Conservation (phyloP, 2,329 filamentous ascomycete genomes). For the Aureobasidium musti region DNA sequence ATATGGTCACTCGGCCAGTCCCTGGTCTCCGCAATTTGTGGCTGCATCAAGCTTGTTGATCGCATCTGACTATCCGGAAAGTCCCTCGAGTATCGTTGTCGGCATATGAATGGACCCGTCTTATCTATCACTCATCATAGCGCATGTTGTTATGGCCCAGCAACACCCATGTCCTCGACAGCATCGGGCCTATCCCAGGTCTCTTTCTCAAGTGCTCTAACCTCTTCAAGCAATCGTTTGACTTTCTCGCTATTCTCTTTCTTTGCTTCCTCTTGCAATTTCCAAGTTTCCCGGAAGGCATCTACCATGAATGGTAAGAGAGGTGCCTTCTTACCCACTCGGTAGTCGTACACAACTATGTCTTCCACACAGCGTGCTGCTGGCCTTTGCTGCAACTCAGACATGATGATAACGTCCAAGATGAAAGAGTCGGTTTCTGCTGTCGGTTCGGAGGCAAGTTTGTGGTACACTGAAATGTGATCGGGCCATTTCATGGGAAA, state of each 20-base stretch:
- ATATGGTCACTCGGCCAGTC: neutral
- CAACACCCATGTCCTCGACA: slow-evolving; percentile 53
- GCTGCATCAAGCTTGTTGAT: slow-evolving; percentile 8
- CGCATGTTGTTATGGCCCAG: slow-evolving; percentile 13
- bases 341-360: slow-evolving; percentile 76
- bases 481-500: slow-evolving; percentile 66
- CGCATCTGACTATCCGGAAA: neutral
- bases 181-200: slow-evolving; percentile 75
- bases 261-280: slow-evolving; percentile 62
- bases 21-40: slow-evolving; percentile 21
- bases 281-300: slow-evolving; percentile 61
- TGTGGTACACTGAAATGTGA: slow-evolving; percentile 79
- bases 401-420: slow-evolving; percentile 67
- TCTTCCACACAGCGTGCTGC: slow-evolving; percentile 77
- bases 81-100: neutral
- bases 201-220: slow-evolving; percentile 65
- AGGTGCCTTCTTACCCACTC: slow-evolving; percentile 56
- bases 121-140: neutral
- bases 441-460: slow-evolving; percentile 60
- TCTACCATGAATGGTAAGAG: slow-evolving; percentile 63
- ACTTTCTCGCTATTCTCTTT: slow-evolving; percentile 56
- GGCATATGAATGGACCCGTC: neutral
- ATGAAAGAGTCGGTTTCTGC: slow-evolving; percentile 57
- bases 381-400: slow-evolving; percentile 69
- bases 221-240: slow-evolving; percentile 57